These are phyloP conservation scores for Ceriops zippeliana DNA, from an alignment of 345 rosid species.

Conservation along the genomic window DNA sequence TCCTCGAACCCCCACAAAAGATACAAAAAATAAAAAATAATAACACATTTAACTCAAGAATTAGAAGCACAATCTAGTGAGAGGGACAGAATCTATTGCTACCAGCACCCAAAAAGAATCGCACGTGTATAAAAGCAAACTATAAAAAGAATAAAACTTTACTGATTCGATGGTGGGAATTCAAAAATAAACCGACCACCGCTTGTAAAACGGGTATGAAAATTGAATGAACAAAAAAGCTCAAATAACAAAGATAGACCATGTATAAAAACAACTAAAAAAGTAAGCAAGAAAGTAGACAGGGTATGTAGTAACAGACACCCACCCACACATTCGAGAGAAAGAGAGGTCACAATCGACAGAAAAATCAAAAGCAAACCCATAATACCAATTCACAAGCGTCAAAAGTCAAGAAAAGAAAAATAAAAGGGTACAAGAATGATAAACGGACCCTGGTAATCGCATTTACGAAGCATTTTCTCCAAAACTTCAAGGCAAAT, in stretches of 20 bases:
- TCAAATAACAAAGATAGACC: slow-evolving; percentile 5
- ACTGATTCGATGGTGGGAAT: too few species aligned
- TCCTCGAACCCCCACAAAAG: background rate
- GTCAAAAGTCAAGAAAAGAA: background rate
- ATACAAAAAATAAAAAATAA: background rate
- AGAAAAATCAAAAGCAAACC: background rate
- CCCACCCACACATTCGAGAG: too few species aligned
- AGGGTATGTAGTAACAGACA: background rate
- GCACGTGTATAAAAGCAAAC: background rate
- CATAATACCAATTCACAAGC: background rate
- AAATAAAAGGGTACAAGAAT: background rate
- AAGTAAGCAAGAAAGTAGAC: background rate
- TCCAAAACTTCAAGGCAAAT: slow-evolving; percentile 56
- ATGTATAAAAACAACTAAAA: background rate
- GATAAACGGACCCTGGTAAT: slow-evolving; percentile 49
- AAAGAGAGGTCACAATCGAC: too few species aligned
- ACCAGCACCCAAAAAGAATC: too few species aligned
- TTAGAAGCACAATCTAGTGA: too few species aligned
- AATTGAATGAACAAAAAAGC: background rate
- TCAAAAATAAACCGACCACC: background rate
- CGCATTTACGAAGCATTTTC: slow-evolving; percentile 53
- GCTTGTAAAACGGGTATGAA: background rate
- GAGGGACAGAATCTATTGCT: too few species aligned
- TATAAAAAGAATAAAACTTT: background rate
- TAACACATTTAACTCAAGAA: too few species aligned